These are phyloP conservation scores for Boletus tylopilopsis DNA, from an alignment of 768 basidiomycete species.

Conservation along the genomic window DNA sequence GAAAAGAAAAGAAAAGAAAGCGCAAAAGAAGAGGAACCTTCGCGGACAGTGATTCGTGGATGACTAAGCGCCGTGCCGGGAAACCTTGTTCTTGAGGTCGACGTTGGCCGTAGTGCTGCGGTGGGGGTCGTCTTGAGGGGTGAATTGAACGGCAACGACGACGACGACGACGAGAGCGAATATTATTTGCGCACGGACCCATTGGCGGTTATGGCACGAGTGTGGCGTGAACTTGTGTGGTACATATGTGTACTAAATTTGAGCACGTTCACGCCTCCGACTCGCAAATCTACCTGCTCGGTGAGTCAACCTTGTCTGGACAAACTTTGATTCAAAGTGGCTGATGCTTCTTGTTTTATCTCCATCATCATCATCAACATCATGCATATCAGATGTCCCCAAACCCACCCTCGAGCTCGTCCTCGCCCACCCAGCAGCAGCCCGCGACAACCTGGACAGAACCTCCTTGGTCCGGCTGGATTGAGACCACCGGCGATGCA, in stretches of 20 bases:
- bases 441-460: constrained; percentile 65
- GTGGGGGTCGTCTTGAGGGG: too few relatives aligned
- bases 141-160: too few relatives aligned
- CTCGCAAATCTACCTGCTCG: constrained; percentile 59
- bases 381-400: constrained; percentile 20
- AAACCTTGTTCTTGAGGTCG: too few relatives aligned
- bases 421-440: constrained; percentile 18
- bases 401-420: constrained; percentile 23
- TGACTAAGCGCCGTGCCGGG: too few relatives aligned
- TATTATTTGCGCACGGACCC: constrained; percentile 27
- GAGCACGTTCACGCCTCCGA: constrained; percentile 44
- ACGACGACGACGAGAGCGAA: too few relatives aligned
- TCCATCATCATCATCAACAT: constrained; percentile 14
- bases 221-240: constrained; percentile 32
- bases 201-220: constrained; percentile 25
- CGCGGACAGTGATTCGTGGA: too few relatives aligned
- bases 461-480: constrained; percentile 92
- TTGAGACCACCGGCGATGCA: constrained; percentile 93
- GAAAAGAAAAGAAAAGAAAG: too few relatives aligned
- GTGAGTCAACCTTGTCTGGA: constrained; percentile 67
- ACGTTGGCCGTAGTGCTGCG: too few relatives aligned
- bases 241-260: constrained; percentile 20
- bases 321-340: constrained; percentile 41
- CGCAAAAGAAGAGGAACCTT: too few relatives aligned
- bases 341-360: constrained; percentile 13